phyloP scores from a whole-genome alignment of 331 rosid genomes.

The Arachis monticola region DNA sequence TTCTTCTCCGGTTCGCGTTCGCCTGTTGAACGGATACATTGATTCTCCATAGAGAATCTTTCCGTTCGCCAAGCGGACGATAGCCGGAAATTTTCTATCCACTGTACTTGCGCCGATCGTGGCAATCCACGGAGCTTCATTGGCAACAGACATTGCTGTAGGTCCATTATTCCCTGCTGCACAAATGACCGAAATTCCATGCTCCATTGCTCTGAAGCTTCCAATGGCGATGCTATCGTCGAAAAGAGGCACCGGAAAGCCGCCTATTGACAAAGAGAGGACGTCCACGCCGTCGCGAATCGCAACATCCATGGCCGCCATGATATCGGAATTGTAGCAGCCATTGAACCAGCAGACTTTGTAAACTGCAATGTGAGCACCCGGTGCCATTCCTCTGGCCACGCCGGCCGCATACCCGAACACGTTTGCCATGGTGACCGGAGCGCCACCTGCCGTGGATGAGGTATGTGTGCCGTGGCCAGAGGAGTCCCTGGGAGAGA shows the following conservation, averaged over 20 bases:
- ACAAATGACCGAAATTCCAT: slow-evolving; percentile 81
- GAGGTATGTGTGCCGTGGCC: slow-evolving; percentile 99
- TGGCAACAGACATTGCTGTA: slow-evolving; percentile 76
- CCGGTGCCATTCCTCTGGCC: slow-evolving; percentile 93
- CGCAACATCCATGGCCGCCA: slow-evolving; percentile 92
- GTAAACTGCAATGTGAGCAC: slow-evolving; percentile 83
- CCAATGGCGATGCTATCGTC: slow-evolving; percentile 88
- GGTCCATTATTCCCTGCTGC: slow-evolving; percentile 98
- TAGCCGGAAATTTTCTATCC: slow-evolving; percentile 79
- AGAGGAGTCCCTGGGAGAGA: slow-evolving; percentile 82
- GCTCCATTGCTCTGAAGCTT: slow-evolving; percentile 88
- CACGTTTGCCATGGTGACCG: slow-evolving; percentile 67
- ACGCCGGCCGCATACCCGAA: slow-evolving; percentile 82
- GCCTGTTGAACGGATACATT: slow-evolving; percentile 62
- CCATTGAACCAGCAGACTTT: slow-evolving; percentile 96
- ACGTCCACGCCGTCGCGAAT: slow-evolving; percentile 87
- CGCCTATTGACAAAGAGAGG: slow-evolving; percentile 94
- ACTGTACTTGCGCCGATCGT: slow-evolving; percentile 89
- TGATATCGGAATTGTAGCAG: slow-evolving; percentile 93
- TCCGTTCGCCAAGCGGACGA: slow-evolving; percentile 73
- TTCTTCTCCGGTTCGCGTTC: slow-evolving; percentile 46
- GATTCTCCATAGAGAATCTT: slow-evolving; percentile 77
- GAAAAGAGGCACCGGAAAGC: slow-evolving; percentile 78
- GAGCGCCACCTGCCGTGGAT: slow-evolving; percentile 79
- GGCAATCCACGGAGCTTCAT: slow-evolving; percentile 97